A percentile compares a stretch with the other conserved stretches of the same genome.
These are phyloP conservation scores for Lepiota venenata DNA, from an alignment of 768 basidiomycete species.

Conservation along the genomic window DNA sequence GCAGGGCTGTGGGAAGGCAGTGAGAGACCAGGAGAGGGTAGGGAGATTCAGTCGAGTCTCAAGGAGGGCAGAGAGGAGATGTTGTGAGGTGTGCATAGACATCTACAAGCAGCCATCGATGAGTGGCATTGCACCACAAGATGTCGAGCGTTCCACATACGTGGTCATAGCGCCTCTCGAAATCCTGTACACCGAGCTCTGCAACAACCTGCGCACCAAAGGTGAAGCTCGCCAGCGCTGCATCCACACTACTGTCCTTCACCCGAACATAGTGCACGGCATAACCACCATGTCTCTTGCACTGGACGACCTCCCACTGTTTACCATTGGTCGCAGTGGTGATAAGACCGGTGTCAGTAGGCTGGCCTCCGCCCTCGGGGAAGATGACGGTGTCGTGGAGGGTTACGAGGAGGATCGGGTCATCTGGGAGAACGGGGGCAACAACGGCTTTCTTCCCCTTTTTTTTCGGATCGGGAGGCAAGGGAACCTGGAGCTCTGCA, in stretches of 20 bases:
- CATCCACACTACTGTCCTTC: slow-evolving; percentile 33
- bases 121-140: not conserved
- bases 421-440: slow-evolving; percentile 37
- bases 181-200: slow-evolving; percentile 56
- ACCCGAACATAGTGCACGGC: slow-evolving; percentile 71
- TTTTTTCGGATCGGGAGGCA: slow-evolving; percentile 44
- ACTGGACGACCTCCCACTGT: slow-evolving; percentile 59
- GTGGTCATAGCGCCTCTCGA: slow-evolving; percentile 69
- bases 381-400: slow-evolving; percentile 79
- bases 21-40: slow-evolving; percentile 83
- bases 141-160: slow-evolving; percentile 33
- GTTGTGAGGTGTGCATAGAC: slow-evolving; percentile 84
- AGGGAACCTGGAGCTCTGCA: slow-evolving; percentile 39
- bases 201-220: slow-evolving; percentile 50
- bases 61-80: slow-evolving; percentile 77
- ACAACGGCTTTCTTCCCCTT: slow-evolving; percentile 49
- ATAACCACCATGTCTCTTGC: slow-evolving; percentile 65
- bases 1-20: slow-evolving; percentile 60
- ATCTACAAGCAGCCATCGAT: slow-evolving; percentile 39
- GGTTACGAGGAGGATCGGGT: slow-evolving; percentile 58
- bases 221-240: slow-evolving; percentile 43
- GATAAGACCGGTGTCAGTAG: slow-evolving; percentile 66
- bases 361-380: slow-evolving; percentile 82
- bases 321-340: slow-evolving; percentile 40
- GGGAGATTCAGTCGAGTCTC: slow-evolving; percentile 60